phyloP scores from a whole-genome alignment of 2,329 filamentous ascomycete genomes.

The Fusarium secorum region DNA sequence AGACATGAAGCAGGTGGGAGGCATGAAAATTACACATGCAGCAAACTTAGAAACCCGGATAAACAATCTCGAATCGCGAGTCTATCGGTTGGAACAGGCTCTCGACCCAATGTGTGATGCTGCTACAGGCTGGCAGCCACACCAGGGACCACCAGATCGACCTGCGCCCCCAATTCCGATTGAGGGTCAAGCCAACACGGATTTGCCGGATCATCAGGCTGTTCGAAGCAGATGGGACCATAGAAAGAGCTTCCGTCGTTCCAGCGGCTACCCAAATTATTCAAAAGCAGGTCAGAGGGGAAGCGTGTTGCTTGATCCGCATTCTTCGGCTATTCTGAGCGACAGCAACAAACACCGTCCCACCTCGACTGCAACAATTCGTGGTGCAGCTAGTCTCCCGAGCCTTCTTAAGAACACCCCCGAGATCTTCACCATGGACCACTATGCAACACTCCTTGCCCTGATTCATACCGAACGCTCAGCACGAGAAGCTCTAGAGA shows the following conservation, averaged over 20 bases:
- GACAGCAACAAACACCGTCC: conserved; percentile 45
- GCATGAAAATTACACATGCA: conserved; percentile 66
- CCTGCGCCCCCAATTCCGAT: conserved; percentile 39
- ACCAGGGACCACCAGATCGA: conserved; percentile 41
- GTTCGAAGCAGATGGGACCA: background rate
- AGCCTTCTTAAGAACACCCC: conserved; percentile 46
- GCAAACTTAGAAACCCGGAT: conserved; percentile 63
- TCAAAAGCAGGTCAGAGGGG: conserved; percentile 49
- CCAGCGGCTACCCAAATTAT: conserved; percentile 45
- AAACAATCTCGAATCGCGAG: conserved; percentile 58
- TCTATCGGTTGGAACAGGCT: conserved; percentile 62
- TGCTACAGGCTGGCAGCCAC: conserved; percentile 51
- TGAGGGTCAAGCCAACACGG: conserved; percentile 18
- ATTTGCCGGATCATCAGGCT: background rate
- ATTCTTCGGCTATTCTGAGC: background rate
- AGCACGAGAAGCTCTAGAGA: conserved; percentile 63
- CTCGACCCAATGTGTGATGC: conserved; percentile 59
- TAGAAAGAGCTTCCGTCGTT: conserved; percentile 22
- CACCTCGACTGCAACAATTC: conserved; percentile 57
- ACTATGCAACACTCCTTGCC: conserved; percentile 59
- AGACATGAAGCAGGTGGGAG: conserved; percentile 56
- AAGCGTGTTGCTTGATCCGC: conserved; percentile 51
- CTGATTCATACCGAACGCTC: conserved; percentile 66
- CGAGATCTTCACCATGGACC: conserved; percentile 51
- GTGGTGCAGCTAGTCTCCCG: conserved; percentile 56